A percentile compares a stretch with the other conserved stretches of the same genome.
Evolutionary conservation across 495 filamentous ascomycete genomes (phyloP).

Genomic region (Podospora pseudopauciseta): DNA sequence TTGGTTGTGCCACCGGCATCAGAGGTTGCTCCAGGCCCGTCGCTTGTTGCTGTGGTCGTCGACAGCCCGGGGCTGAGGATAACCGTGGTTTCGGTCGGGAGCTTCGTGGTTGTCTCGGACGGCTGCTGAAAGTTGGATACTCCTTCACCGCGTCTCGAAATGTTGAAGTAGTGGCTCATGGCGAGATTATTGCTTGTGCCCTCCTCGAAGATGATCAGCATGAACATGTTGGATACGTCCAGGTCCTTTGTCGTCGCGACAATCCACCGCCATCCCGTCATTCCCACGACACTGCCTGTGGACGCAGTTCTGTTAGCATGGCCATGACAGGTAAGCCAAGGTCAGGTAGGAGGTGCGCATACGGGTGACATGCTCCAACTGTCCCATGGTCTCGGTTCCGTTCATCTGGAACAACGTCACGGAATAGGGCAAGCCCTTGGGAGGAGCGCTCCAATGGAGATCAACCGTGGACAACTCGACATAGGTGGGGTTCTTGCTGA

Average conservation of each 20-base stretch:
- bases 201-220: constrained; percentile 1
- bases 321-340: not conserved
- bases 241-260: not conserved
- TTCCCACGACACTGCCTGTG: not conserved
- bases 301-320: not conserved
- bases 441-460: not conserved
- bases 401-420: constrained; percentile 3
- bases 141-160: not conserved
- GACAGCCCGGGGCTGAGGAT: not conserved
- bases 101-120: not conserved
- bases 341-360: not conserved
- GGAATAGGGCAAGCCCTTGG: not conserved
- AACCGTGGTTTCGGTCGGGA: not conserved
- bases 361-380: constrained; percentile 3
- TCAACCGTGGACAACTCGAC: not conserved
- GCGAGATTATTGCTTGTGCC: not conserved
- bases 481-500: constrained; percentile 3
- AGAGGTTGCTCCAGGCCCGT: not conserved
- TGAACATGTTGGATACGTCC: constrained; percentile 3
- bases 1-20: too few relatives aligned
- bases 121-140: not conserved
- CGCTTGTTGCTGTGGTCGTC: not conserved
- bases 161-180: constrained; percentile 6
- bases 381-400: not conserved
- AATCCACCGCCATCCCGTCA: constrained; percentile 1